Evolutionary conservation across 148 eudicot species (phyloP).

Genomic region (Silene uniflora): DNA sequence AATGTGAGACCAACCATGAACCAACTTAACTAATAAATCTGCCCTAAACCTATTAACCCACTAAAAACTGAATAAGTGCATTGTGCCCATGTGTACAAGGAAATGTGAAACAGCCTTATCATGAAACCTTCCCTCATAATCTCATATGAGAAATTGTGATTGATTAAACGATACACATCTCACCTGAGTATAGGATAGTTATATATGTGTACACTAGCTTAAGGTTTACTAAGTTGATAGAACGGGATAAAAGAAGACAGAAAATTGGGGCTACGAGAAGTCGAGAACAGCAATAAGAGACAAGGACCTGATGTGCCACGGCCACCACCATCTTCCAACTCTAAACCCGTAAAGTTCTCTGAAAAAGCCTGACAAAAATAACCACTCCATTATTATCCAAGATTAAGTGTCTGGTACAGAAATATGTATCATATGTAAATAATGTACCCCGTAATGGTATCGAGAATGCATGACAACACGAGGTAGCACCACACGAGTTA

Average conservation of each 20-base stretch:
- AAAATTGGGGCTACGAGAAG: not conserved
- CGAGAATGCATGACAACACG: constrained; percentile 97
- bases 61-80: not conserved
- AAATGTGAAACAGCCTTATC: not conserved
- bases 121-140: not conserved
- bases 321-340: constrained; percentile 99
- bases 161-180: not conserved
- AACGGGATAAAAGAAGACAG: not conserved
- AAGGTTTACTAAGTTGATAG: not conserved
- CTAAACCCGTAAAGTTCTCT: constrained; percentile 90
- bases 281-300: constrained; percentile 8
- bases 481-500: constrained; percentile 94
- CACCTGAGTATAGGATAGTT: not conserved
- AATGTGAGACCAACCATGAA: not conserved
- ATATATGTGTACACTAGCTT: not conserved
- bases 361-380: constrained; percentile 70
- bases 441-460: constrained; percentile 81
- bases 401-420: not conserved
- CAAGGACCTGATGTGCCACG: constrained; percentile 96
- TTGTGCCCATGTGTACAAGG: not conserved
- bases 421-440: not conserved
- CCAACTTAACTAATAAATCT: not conserved
- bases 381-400: constrained; percentile 17
- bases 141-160: not conserved
- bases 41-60: not conserved